Evolutionary conservation across 1,139 yeast species (phyloP).

Genomic region (Candida mesenterica): DNA sequence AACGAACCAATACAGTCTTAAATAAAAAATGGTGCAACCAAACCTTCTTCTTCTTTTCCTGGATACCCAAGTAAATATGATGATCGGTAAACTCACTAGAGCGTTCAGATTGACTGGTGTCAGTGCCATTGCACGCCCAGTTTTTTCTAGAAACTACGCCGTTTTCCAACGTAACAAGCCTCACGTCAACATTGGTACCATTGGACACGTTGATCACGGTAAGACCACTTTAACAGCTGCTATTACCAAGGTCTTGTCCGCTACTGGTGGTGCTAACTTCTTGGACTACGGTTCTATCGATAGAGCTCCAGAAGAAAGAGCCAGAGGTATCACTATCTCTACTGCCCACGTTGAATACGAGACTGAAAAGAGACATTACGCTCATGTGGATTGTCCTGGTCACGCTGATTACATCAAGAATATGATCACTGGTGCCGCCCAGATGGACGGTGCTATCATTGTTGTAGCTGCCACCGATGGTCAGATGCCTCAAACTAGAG

Average conservation of each 20-base stretch:
- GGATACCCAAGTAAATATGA: constrained; percentile 7
- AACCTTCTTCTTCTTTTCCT: constrained; percentile 1
- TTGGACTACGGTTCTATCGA: constrained; percentile 92
- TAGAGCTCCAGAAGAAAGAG: constrained; percentile 99
- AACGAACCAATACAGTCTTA: neutral
- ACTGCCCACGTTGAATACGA: constrained; percentile 94
- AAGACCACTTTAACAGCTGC: constrained; percentile 98
- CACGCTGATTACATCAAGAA: constrained; percentile 98
- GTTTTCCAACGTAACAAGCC: constrained; percentile 90
- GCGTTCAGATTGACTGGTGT: constrained; percentile 21
- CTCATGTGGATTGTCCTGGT: constrained; percentile 64
- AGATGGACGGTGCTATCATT: constrained; percentile 99
- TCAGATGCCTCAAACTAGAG: constrained; percentile 99
- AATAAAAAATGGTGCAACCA: constrained; percentile 4
- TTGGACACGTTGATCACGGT: constrained; percentile 95
- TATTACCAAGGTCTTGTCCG: constrained; percentile 90
- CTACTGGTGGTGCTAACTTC: constrained; percentile 88
- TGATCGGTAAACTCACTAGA: constrained; percentile 21
- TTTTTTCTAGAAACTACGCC: constrained; percentile 52
- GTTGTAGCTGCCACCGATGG: constrained; percentile 99
- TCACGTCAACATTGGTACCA: constrained; percentile 94
- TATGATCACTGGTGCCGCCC: constrained; percentile 99
- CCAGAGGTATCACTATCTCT: constrained; percentile 98
- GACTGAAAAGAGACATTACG: constrained; percentile 30
- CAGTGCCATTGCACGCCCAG: constrained; percentile 22